Evolutionary conservation across 371 early-diverging fungal genomes (phyloP).

Genomic region (Actinomortierella wolfii): DNA sequence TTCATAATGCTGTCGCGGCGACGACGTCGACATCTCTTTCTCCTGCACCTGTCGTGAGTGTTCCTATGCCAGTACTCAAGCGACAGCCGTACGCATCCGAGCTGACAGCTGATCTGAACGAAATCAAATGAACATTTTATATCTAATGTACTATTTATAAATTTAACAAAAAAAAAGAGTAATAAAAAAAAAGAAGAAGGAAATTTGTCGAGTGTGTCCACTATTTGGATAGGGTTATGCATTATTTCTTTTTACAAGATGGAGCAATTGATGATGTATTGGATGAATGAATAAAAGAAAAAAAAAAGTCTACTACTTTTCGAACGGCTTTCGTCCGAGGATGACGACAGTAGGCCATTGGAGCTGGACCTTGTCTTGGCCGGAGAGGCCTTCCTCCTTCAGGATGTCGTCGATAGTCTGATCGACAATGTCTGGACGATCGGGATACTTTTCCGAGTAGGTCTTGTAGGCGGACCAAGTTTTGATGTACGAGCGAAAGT

Average conservation of each 20-base stretch:
- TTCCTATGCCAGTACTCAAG: conserved; percentile 34
- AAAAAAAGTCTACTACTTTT: too few species aligned
- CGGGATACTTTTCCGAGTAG: conserved; percentile 48
- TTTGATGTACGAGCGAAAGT: conserved; percentile 53
- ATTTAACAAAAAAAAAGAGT: too few species aligned
- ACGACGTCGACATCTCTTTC: not conserved
- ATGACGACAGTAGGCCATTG: conserved; percentile 33
- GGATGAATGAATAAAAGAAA: too few species aligned
- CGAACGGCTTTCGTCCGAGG: conserved; percentile 13
- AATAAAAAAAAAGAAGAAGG: too few species aligned
- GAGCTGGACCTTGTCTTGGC: conserved; percentile 24
- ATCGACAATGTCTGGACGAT: conserved; percentile 40
- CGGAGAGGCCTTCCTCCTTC: conserved; percentile 18
- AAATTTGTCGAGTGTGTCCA: too few species aligned
- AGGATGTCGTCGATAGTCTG: conserved; percentile 37
- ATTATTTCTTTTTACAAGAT: too few species aligned
- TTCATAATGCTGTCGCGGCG: not conserved
- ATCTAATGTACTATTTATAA: too few species aligned
- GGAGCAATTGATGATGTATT: too few species aligned
- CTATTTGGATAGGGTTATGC: too few species aligned
- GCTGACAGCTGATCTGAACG: conserved; percentile 2
- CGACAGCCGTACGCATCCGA: conserved; percentile 43
- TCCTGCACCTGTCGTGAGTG: too few species aligned
- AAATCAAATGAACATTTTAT: not conserved
- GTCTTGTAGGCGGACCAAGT: conserved; percentile 62